Evolutionary conservation across 257 asterid species (phyloP), one percentile per base, ranked within the genome.

Genomic region (Fraxinus cuspidata): DNA sequence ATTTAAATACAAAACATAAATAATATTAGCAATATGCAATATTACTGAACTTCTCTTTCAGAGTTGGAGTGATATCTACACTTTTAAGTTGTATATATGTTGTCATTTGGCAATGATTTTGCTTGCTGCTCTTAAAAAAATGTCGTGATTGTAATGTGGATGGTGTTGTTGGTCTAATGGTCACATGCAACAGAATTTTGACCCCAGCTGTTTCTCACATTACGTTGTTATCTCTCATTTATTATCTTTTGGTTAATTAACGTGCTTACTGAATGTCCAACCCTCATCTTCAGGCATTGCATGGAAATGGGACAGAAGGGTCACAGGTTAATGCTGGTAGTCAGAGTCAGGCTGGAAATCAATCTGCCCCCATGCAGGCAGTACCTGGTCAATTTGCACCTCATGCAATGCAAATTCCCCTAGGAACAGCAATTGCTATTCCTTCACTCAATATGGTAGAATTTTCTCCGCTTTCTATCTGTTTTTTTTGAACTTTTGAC

Each of bases 361-460:
- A 71, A 35, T 85, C 92, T 68, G 88, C 77, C 70, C 83, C 90
- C 65, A 86, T 85, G 80, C 97, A 84, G 77, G 74, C 92, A 66
- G 82, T 85, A 77, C 79, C 82, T 44, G 90, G 91, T 68, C 95
- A 87, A 84, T 78, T 92, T 80, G 76, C 86, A 71, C 79, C 93
- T 21, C 85, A 84, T 81, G 81, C 79, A 44, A 73, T 83, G 79
- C 98, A 90, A 87, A 84, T 83, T 75, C 97, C 97, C 32, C 27
- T 87, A 13, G 95, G 97, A 77, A 88, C 92, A 74, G 81, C 92
- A 72, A 64, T 88, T 78, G 84, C 97, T 31, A 44, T 90, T 72
- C 99, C 97, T 6, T 78, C 96, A 1, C 85, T 92, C 70, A 90
- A 86, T 82, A 79, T 80, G 97, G 99, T 93, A 88, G 56, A 74